A percentile compares a stretch with the other conserved stretches of the same genome.
Conservation (phyloP, 352 stramenopile species). For the Thalassiosira hispida region DNA sequence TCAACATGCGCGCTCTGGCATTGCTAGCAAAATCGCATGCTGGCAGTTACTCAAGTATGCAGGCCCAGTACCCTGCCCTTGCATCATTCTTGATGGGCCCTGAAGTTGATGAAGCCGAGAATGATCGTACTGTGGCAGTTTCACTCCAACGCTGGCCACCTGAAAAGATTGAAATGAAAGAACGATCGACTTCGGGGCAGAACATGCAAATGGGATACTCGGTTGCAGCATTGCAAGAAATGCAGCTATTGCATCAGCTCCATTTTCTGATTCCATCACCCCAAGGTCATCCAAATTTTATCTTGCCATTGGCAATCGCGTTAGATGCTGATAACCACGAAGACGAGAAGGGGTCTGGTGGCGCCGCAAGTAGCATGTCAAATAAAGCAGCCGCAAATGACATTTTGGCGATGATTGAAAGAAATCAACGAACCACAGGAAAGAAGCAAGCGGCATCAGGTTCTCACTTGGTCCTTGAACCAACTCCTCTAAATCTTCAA, state of each 20-base stretch:
- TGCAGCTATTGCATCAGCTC: conserved; percentile 81
- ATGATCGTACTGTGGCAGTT: conserved; percentile 66
- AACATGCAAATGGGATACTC: conserved; percentile 81
- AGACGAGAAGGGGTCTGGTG: conserved; percentile 32
- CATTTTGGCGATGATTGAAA: conserved; percentile 79
- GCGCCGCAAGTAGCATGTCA: conserved; percentile 34
- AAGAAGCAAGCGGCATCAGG: conserved; percentile 58
- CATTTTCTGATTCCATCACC: conserved; percentile 79
- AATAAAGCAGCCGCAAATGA: conserved; percentile 58
- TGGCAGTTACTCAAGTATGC: conserved; percentile 43
- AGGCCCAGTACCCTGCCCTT: conserved; percentile 47
- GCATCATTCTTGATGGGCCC: conserved; percentile 47
- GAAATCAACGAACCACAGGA: conserved; percentile 67
- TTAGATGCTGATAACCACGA: conserved; percentile 47
- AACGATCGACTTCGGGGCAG: conserved; percentile 53
- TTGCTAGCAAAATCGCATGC: conserved; percentile 54
- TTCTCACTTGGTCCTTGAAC: conserved; percentile 79
- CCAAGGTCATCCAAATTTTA: conserved; percentile 84
- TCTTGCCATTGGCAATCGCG: conserved; percentile 78
- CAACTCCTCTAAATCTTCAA: conserved; percentile 79
- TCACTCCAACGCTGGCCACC: conserved; percentile 81
- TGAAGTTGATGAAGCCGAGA: conserved; percentile 21
- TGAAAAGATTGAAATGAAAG: conserved; percentile 76
- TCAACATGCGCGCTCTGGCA: conserved; percentile 51
- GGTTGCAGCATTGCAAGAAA: conserved; percentile 78